phyloP scores from a whole-genome alignment of 768 basidiomycete species.

The Suillus subluteus region DNA sequence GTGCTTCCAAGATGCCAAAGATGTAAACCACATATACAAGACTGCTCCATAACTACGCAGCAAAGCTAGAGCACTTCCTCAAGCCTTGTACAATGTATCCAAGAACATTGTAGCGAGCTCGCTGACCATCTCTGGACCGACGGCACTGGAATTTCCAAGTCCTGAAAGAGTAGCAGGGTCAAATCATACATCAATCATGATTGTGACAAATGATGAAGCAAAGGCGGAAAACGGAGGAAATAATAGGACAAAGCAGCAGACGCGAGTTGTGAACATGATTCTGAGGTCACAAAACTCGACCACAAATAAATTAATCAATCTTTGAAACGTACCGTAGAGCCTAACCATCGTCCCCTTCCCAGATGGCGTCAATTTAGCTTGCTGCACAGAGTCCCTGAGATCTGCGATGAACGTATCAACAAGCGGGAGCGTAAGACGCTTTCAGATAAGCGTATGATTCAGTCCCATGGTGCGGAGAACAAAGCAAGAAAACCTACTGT shows the following conservation, averaged over 20 bases:
- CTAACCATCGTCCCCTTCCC: constrained; percentile 90
- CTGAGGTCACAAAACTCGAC: background rate
- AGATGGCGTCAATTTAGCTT: constrained; percentile 62
- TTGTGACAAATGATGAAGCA: constrained; percentile 1
- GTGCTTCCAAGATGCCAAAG: background rate
- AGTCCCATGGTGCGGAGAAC: background rate
- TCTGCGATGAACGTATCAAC: constrained; percentile 85
- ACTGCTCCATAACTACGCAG: background rate
- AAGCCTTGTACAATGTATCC: constrained; percentile 83
- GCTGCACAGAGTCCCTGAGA: constrained; percentile 74
- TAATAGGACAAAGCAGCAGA: background rate
- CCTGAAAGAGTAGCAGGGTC: constrained; percentile 44
- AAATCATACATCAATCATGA: background rate
- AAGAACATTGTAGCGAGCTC: constrained; percentile 80
- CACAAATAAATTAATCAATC: constrained; percentile 25
- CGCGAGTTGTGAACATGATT: constrained; percentile 3
- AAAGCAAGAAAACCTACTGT: constrained; percentile 61
- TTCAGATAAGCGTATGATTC: constrained; percentile 3
- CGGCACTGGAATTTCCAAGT: constrained; percentile 78
- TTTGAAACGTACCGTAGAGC: constrained; percentile 67
- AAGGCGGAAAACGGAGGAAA: background rate
- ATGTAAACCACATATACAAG: constrained; percentile 2
- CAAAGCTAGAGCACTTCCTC: constrained; percentile 16
- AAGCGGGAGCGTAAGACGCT: constrained; percentile 80
- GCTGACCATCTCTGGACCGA: constrained; percentile 80